Percentiles rank a stretch among this genome's conserved stretches.
phyloP scores from a whole-genome alignment of 768 basidiomycete genomes.

The Cystobasidium tubakii region DNA sequence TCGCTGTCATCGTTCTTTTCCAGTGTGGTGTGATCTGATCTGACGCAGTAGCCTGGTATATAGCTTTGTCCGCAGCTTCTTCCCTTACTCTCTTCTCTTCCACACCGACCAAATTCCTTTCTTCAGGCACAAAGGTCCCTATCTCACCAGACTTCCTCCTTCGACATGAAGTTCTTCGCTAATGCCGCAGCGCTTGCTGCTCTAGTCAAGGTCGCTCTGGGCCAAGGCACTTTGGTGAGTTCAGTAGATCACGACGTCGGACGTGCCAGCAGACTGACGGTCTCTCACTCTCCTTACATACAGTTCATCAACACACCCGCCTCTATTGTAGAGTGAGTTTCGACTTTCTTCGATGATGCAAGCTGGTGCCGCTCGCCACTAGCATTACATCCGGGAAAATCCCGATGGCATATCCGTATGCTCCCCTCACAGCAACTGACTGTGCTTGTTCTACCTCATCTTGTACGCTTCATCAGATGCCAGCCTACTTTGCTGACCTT shows the following conservation, averaged over 20 bases:
- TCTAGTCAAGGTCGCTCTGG: slow-evolving; percentile 6
- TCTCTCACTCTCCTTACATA: no score
- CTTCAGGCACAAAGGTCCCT: background rate
- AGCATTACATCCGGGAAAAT: no score
- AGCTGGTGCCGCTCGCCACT: background rate
- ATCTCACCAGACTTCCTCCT: no score
- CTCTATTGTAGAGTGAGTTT: slow-evolving; percentile 22
- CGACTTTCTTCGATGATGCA: background rate
- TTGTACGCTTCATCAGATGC: slow-evolving; percentile 14
- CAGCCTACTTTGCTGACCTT: slow-evolving; percentile 19
- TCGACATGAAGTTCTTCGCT: slow-evolving; percentile 22
- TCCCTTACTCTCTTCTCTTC: slow-evolving; percentile 24
- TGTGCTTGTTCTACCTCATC: background rate
- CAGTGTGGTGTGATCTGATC: background rate
- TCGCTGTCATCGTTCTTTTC: background rate
- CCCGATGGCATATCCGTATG: no score
- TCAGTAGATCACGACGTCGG: no score
- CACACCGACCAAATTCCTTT: background rate
- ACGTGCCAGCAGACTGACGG: background rate
- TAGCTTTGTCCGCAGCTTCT: background rate
- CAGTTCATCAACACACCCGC: slow-evolving; percentile 36
- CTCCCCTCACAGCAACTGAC: background rate
- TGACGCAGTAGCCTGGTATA: background rate
- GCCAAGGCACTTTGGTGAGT: slow-evolving; percentile 24
- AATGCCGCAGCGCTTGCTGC: slow-evolving; percentile 15